phyloP scores from a whole-genome alignment of 306 rosid genomes.

The Glycine soja region DNA sequence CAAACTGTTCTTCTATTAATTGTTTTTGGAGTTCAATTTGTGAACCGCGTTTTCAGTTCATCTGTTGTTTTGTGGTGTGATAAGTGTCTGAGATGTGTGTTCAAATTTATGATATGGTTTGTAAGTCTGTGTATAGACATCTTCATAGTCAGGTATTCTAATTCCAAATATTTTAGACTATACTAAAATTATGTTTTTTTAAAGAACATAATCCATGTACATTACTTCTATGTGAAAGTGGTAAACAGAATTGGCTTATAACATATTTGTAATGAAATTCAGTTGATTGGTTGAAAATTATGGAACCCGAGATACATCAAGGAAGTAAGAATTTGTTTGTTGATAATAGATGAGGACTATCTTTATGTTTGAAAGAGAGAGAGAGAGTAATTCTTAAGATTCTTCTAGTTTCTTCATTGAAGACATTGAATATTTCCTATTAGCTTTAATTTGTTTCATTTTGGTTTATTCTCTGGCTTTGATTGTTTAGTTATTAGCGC shows the following conservation, averaged over 20 bases:
- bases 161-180: neutral
- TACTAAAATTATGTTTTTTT: neutral
- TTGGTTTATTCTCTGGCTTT: slow-evolving; percentile 30
- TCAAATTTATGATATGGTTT: slow-evolving; percentile 28
- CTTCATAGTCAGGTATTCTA: neutral
- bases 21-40: slow-evolving; percentile 5
- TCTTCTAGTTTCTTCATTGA: slow-evolving; percentile 26
- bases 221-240: slow-evolving; percentile 1
- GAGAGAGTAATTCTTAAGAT: neutral
- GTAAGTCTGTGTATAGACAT: neutral
- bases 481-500: slow-evolving; percentile 19
- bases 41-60: slow-evolving; percentile 36
- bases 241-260: neutral
- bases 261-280: neutral
- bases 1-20: slow-evolving; percentile 26
- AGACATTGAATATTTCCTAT: slow-evolving; percentile 24
- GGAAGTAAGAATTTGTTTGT: slow-evolving; percentile 1
- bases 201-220: neutral
- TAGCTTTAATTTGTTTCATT: slow-evolving; percentile 5
- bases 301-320: neutral
- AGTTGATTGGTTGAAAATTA: slow-evolving; percentile 23
- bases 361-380: neutral
- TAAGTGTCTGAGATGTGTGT: neutral
- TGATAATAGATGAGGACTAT: slow-evolving; percentile 1
- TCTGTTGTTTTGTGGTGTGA: slow-evolving; percentile 31